Base-by-base conservation (phyloP, 495 filamentous ascomycete species). In the Talaromyces borbonicus region DNA sequence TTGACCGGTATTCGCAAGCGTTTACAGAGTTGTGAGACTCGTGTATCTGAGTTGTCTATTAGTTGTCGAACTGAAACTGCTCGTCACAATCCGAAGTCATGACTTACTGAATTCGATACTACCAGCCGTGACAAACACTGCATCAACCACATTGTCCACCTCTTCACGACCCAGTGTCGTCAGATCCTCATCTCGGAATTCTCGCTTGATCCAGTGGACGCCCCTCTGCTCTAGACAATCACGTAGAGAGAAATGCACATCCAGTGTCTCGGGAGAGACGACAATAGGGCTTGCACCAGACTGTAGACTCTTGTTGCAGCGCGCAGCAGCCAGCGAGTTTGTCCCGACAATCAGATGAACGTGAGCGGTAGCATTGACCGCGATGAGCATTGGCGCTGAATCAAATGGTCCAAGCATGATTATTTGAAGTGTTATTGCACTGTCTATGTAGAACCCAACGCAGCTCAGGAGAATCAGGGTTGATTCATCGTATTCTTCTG, bases 1-100 rank as follows among this genome's bases (percentile, higher is more conserved):
- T 98, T 98, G 54, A 97, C 73, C 6, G 93, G 90, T 46, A 97
- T 92, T 19, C 92, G 77, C 38, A 90, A 72, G 22, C 81, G 72
- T 32, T 75, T 74, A 60, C 92, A 97, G 8, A 87, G 66, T 2
- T 67, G 73, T 0, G 88, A 87, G 46, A 97, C 84, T 48, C 81
- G 74, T 22, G 75, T 53, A 47, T 74, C 78, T 83, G 48, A 7
- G 9, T n/a, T 43, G 48, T 43, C 51, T 46, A 12, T 25, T 24
- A 1, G 9, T 19, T 27, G 8, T 3, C n/a, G n/a, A 42, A 41
- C 41, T 12, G 41, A 18, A 31, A 19, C n/a, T n/a, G n/a, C n/a
- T n/a, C n/a, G n/a, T n/a, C n/a, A 51, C 30, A 24, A 22, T 26
- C 16, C 16, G 12, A 20, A 35, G 9, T 9, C 22, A 49, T 47